Base-by-base conservation (phyloP, 2,329 filamentous ascomycete genomes). In the Rutstroemia sp. region DNA sequence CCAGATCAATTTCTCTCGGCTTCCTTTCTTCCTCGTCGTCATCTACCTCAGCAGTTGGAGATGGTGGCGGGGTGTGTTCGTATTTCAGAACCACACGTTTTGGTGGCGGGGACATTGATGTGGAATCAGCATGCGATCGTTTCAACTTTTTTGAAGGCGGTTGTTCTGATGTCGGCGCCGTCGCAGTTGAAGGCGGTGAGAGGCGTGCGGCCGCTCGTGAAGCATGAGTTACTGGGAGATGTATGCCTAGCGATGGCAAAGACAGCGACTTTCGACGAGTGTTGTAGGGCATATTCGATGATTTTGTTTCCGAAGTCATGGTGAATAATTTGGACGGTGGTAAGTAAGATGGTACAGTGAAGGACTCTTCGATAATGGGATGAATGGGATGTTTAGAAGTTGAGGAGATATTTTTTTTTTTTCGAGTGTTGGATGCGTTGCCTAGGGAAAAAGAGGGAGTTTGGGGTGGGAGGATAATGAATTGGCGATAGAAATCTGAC, bases 221-320 rank as follows among this genome's bases (percentile, higher is more conserved):
- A 67, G 83, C 79, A 67, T 84, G 76, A 65, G 79, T 77, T 67
- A 87, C 82, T 62, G 88, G 86, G 62, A 96, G 79, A 68, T 94
- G 89, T 67, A 97, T 96, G 71, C 94, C 94, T 67, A 97, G 81
- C 64, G 91, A 95, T 59, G 90, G 88, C 69, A 97, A 79, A 61
- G 92, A 96, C 64, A 99, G 78, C 69, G 91, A 96, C 78, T 97
- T 97, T 73, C 92, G 87, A 75, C 92, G 88, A 65, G 92, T 97
- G 74, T 96, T 96, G 80, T 96, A 96, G 70, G 87, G 88, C 90
- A 96, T 96, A n/a, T 25, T 63, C 38, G 57, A 39, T 39, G 58
- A 12, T 57, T 58, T 58, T 12, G 38, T 42, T 46, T 54, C 27
- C 21, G 58, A 46, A 53, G 50, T 59, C 60, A 64, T 64, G 51